Base-by-base conservation (phyloP, 805 yeast genomes). In the Metschnikowia santaceciliae region DNA sequence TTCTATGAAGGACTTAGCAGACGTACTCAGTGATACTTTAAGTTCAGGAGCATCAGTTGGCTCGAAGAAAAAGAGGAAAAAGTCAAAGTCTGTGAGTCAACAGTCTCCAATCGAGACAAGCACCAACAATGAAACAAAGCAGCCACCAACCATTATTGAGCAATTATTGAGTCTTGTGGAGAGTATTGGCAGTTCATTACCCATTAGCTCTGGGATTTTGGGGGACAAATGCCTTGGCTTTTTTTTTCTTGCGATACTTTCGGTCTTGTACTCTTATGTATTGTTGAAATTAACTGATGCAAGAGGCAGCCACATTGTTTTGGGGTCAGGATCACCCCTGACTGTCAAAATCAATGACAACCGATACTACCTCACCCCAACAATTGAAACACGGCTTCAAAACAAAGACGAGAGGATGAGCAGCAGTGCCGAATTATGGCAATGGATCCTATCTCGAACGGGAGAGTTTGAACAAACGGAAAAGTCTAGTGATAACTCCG, bases 381-480 rank as follows among this genome's bases (percentile, higher is more conserved):
- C 54, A 2, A 50, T 48, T 43, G 61, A 57, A 7, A 39, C 50
- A 6, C 53, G 49, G 39, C 52, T 58, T 8, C 32, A 44, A 19
- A 48, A 52, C 41, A 46, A 46, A 20, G 40, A 17, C 17, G 43
- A 10, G 13, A 39, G 43, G 8, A 11, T 26, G 22, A 26, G 34
- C 33, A 36, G 47, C 34, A 44, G 33, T 44, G 53, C 54, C 2
- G 42, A 46, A 19, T 41, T 59, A 46, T 59, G 62, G 62, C 51
- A 55, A 22, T 59, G 61, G 61, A 49, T 59, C 6, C 42, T 42
- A 17, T 46, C 49, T 17, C 51, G 61, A 30, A 50, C 53, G 3
- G 56, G 49, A 17, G 47, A 40, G 15, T 33, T 32, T 15, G 40
- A 26, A 8, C 17, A 33, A 17, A 22, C 11, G 22, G 23, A 23